Evolutionary conservation across 2,329 filamentous ascomycete genomes (phyloP).

Genomic region (Neofusicoccum ribis): DNA sequence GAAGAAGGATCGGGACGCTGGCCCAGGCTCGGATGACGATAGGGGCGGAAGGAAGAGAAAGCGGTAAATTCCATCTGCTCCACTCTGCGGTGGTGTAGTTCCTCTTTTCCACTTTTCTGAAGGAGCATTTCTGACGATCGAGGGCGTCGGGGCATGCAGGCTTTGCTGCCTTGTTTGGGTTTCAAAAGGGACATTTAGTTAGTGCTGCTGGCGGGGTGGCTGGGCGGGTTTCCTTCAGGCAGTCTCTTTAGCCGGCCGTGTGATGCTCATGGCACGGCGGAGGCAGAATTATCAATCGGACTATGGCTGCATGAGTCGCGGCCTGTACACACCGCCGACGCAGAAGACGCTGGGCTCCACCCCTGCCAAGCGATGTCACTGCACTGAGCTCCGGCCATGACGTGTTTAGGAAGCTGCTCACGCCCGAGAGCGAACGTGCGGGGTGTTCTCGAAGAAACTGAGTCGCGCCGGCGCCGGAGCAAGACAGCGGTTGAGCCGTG

Average conservation of each 20-base stretch:
- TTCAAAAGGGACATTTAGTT: constrained; percentile 6
- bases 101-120: constrained; percentile 19
- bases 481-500: constrained; percentile 9
- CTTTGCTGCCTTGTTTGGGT: neutral
- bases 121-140: constrained; percentile 5
- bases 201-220: neutral
- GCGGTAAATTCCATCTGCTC: constrained; percentile 48
- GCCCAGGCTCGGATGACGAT: constrained; percentile 56
- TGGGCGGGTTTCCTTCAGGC: neutral
- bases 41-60: constrained; percentile 74
- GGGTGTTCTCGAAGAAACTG: constrained; percentile 13
- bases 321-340: constrained; percentile 10
- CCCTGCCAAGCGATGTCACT: constrained; percentile 13
- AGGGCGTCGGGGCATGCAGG: neutral
- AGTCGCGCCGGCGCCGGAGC: constrained; percentile 5
- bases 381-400: constrained; percentile 14
- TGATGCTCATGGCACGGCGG: neutral
- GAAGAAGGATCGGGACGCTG: constrained; percentile 60
- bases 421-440: constrained; percentile 6
- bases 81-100: constrained; percentile 2
- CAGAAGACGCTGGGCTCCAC: constrained; percentile 4
- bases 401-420: constrained; percentile 10
- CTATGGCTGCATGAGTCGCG: constrained; percentile 1
- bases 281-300: constrained; percentile 11
- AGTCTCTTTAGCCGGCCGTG: neutral